Conservation (phyloP, 2,329 filamentous ascomycete species). For the Botrytis cinerea region DNA sequence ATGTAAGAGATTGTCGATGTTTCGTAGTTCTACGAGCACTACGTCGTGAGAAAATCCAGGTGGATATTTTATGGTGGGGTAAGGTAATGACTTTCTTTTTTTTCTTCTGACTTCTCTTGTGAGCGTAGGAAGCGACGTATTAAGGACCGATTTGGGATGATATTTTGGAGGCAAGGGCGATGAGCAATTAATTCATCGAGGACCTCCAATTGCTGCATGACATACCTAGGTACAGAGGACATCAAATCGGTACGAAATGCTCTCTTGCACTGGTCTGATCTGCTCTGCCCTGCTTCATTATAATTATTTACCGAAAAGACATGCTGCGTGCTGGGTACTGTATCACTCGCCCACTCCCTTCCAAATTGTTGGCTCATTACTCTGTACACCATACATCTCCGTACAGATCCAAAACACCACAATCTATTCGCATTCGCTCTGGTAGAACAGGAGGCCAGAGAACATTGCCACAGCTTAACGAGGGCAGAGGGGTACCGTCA, state of each 20-base stretch:
- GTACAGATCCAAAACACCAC: too few relatives aligned
- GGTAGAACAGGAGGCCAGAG: background rate
- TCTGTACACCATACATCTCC: background rate
- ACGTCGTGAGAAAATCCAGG: background rate
- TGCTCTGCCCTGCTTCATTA: background rate
- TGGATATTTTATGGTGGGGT: slow-evolving; percentile 8
- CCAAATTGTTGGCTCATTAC: background rate
- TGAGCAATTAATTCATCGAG: background rate
- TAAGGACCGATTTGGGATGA: background rate
- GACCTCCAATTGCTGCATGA: background rate
- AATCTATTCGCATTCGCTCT: background rate
- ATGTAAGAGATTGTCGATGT: background rate
- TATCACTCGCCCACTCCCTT: background rate
- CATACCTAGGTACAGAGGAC: background rate
- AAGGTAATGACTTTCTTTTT: background rate
- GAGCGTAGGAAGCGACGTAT: background rate
- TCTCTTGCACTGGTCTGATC: background rate
- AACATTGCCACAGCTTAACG: background rate
- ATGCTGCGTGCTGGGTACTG: background rate
- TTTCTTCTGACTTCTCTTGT: background rate
- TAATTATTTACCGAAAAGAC: background rate
- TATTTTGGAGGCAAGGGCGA: background rate
- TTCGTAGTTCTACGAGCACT: background rate
- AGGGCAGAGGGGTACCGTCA: background rate
- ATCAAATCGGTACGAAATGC: too few relatives aligned